These are phyloP conservation scores for Triticum timopheevii DNA, from an alignment of 176 grass and related monocot species.

Conservation along the genomic window DNA sequence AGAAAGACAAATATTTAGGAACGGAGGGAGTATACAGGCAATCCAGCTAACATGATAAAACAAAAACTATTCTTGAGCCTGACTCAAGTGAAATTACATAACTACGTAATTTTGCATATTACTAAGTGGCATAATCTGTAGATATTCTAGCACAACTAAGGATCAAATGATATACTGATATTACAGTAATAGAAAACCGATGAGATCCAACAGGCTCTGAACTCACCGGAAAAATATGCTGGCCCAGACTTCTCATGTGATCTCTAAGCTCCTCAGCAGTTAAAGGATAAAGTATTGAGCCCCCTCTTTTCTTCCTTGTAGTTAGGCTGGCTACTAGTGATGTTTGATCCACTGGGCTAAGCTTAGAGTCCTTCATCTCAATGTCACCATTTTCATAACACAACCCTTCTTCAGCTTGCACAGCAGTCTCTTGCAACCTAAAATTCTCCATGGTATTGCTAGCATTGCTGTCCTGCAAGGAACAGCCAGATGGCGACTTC, in stretches of 20 bases:
- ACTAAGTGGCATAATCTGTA: not conserved
- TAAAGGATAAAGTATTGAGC: conserved; percentile 83
- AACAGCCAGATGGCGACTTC: conserved; percentile 17
- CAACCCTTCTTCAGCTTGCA: conserved; percentile 24
- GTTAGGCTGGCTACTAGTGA: conserved; percentile 13
- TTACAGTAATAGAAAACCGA: conserved; percentile 3
- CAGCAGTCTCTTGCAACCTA: not conserved
- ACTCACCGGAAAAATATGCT: conserved; percentile 52
- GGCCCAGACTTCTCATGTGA: conserved; percentile 74
- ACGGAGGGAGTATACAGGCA: no score
- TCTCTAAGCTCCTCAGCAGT: conserved; percentile 61
- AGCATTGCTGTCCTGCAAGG: conserved; percentile 8
- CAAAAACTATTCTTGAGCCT: conserved; percentile 7
- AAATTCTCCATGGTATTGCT: conserved; percentile 20
- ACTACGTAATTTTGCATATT: conserved; percentile 3
- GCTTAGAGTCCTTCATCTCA: conserved; percentile 25
- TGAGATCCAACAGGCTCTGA: conserved; percentile 3
- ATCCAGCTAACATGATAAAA: conserved; percentile 16
- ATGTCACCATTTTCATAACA: conserved; percentile 15
- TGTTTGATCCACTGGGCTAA: conserved; percentile 30
- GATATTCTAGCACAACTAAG: not conserved
- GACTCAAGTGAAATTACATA: not conserved
- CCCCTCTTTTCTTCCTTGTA: conserved; percentile 40
- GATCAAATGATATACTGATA: not conserved
- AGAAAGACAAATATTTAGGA: no score